A percentile compares a stretch with the other conserved stretches of the same genome.
Conservation (phyloP, 2,329 filamentous ascomycete species). For the Beauveria bassiana region DNA sequence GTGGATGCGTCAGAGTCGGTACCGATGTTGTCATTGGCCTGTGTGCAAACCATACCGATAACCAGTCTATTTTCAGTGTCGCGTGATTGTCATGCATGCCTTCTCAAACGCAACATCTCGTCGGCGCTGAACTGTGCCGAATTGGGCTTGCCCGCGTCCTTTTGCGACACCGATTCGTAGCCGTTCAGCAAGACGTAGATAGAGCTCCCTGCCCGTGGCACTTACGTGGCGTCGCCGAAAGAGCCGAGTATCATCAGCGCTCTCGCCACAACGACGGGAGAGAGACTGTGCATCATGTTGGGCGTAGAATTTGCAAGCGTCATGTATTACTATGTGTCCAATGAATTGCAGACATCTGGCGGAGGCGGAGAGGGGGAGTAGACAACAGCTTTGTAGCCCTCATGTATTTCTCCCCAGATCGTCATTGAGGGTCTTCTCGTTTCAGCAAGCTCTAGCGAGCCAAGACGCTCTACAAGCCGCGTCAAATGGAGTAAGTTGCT, state of each 20-base stretch:
- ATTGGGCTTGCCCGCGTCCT: conserved; percentile 15
- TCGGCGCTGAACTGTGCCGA: conserved; percentile 17
- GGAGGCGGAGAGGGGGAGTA: not conserved
- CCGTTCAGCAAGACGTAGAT: conserved; percentile 27
- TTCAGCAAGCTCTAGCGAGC: not conserved
- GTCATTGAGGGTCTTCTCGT: too few species aligned
- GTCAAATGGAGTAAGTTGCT: not conserved
- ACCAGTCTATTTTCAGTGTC: conserved; percentile 6
- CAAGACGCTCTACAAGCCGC: not conserved
- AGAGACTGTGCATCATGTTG: not conserved
- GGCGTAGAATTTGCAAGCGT: not conserved
- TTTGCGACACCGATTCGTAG: conserved; percentile 23
- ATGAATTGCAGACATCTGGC: not conserved
- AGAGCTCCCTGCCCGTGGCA: conserved; percentile 14
- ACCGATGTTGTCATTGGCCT: conserved; percentile 17
- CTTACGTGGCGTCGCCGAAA: not conserved
- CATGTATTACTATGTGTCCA: not conserved
- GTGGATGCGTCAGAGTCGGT: conserved; percentile 20
- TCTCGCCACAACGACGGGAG: not conserved
- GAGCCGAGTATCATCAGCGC: not conserved
- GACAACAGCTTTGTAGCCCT: not conserved
- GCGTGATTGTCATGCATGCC: not conserved
- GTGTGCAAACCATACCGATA: conserved; percentile 17
- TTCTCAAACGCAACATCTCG: conserved; percentile 13
- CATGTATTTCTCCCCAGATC: not conserved